phyloP scores from a whole-genome alignment of 1,139 yeast species.

The Suhomyces taliae region DNA sequence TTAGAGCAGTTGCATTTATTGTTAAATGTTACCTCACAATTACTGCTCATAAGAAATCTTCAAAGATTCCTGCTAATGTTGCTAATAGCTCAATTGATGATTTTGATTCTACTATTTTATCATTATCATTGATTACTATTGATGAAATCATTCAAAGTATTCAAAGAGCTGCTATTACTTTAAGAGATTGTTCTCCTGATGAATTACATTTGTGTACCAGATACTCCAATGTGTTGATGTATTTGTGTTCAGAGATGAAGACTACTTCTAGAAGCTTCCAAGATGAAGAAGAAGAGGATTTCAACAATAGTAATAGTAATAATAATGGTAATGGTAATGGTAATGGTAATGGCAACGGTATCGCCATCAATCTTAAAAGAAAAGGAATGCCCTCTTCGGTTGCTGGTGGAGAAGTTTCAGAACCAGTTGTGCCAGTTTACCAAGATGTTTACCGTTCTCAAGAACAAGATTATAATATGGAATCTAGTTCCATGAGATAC shows the following conservation, averaged over 20 bases:
- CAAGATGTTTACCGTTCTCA: neutral
- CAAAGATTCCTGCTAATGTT: constrained; percentile 8
- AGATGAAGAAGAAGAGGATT: constrained; percentile 13
- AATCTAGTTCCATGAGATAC: neutral
- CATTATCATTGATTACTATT: constrained; percentile 63
- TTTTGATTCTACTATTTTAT: constrained; percentile 53
- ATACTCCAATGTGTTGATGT: constrained; percentile 78
- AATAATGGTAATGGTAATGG: too few species aligned
- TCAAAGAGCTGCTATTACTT: constrained; percentile 69
- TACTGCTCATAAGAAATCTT: constrained; percentile 43
- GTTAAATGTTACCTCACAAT: constrained; percentile 79
- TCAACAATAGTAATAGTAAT: neutral
- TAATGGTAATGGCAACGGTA: too few species aligned
- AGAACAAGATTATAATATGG: neutral
- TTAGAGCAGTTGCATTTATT: constrained; percentile 87
- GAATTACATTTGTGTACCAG: constrained; percentile 81
- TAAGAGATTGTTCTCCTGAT: constrained; percentile 86
- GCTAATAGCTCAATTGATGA: constrained; percentile 25
- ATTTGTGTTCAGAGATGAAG: constrained; percentile 74
- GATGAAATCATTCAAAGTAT: constrained; percentile 70
- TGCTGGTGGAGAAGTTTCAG: constrained; percentile 7
- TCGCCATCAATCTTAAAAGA: neutral
- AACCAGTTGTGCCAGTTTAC: constrained; percentile 1
- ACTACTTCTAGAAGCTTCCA: constrained; percentile 27
- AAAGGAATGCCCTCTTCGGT: neutral